Conservation (phyloP, 257 asterid species). For the Solanum corneliomulleri region DNA sequence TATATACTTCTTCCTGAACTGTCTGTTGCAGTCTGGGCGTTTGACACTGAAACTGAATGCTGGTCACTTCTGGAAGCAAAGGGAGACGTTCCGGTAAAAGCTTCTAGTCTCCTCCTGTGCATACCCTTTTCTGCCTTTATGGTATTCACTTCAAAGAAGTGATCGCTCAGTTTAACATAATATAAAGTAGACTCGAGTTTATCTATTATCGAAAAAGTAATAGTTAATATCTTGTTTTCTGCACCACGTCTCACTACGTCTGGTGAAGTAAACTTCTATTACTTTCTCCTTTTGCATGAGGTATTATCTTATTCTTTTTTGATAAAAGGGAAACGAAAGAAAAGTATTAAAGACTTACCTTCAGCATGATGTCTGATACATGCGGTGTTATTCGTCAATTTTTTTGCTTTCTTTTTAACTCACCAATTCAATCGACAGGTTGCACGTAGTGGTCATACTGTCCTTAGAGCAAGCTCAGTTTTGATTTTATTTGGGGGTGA, state of each 20-base stretch:
- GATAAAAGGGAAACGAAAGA: neutral
- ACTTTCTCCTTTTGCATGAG: neutral
- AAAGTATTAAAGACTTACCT: neutral
- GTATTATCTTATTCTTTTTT: neutral
- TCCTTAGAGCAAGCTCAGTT: constrained; percentile 74
- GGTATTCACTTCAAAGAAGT: neutral
- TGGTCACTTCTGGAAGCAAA: constrained; percentile 90
- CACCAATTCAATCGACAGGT: constrained; percentile 31
- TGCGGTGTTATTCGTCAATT: neutral
- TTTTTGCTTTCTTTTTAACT: neutral
- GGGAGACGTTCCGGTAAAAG: constrained; percentile 88
- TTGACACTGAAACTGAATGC: constrained; percentile 91
- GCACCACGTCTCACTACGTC: neutral
- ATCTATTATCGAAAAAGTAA: neutral
- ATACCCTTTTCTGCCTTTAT: neutral
- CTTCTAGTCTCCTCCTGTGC: constrained; percentile 2
- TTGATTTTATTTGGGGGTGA: constrained; percentile 94
- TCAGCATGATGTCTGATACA: neutral
- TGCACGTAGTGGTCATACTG: constrained; percentile 94
- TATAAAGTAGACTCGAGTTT: neutral
- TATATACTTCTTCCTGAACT: neutral
- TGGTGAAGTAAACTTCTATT: neutral
- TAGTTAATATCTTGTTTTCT: neutral
- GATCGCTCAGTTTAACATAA: neutral
- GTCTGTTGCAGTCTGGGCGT: constrained; percentile 72